Percentiles rank a stretch among this genome's conserved stretches.
These are phyloP conservation scores for Diplodia mutila DNA, from an alignment of 2,329 filamentous ascomycete genomes.

Conservation along the genomic window DNA sequence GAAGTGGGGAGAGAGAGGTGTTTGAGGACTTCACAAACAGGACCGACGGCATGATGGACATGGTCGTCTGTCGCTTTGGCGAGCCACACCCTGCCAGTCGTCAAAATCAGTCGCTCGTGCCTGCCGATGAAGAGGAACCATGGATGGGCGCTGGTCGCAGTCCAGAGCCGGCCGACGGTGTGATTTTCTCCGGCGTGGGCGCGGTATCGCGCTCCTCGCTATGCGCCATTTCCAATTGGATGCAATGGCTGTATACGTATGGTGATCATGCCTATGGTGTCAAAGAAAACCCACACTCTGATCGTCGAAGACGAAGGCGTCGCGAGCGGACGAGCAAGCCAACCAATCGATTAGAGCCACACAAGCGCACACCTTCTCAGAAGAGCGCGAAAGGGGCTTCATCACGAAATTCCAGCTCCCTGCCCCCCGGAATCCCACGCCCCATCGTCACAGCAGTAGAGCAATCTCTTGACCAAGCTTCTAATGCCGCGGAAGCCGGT, in stretches of 20 bases:
- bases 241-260: constrained; percentile 83
- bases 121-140: constrained; percentile 34
- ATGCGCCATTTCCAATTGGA: constrained; percentile 77
- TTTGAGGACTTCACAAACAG: constrained; percentile 82
- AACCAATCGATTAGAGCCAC: constrained; percentile 1
- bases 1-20: constrained; percentile 90
- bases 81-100: constrained; percentile 48
- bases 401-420: constrained; percentile 1
- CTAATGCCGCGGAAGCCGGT: constrained; percentile 39
- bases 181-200: constrained; percentile 82
- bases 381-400: background rate
- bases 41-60: constrained; percentile 82
- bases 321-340: constrained; percentile 38
- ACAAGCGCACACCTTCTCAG: constrained; percentile 9
- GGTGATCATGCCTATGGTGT: constrained; percentile 86
- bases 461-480: constrained; percentile 48
- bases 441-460: constrained; percentile 52
- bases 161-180: constrained; percentile 74
- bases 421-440: constrained; percentile 49
- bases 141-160: constrained; percentile 78
- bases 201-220: constrained; percentile 72
- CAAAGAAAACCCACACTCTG: constrained; percentile 73
- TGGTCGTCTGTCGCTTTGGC: constrained; percentile 87
- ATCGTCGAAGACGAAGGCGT: constrained; percentile 56
- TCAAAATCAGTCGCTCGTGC: constrained; percentile 27